Evolutionary conservation across 192 early-diverging fungal species (phyloP), one percentile per base, ranked within the genome.

Genomic region (Gamsiella multidivaricata): DNA sequence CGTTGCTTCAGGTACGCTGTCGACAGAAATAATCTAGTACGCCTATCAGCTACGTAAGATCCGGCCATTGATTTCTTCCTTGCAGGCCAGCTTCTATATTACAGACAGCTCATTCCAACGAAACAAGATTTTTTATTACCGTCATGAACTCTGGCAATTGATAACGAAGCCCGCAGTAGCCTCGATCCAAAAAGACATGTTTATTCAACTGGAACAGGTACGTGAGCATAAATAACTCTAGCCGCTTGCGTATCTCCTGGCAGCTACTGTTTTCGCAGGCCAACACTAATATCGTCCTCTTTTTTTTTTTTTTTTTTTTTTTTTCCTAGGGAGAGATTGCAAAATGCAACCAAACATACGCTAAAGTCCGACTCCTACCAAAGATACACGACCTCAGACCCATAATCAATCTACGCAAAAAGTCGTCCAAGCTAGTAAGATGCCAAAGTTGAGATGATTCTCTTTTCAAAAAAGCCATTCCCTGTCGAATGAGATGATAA

Each of bases 301-400:
- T 11, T 36, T 42, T 43, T 43, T 29, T 15, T 60, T 29, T 29
- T 2, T 46, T 28, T 33, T 14, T 29, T 15, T 9, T 45, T n/a
- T n/a, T n/a, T 23, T 26, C 42, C 31, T 15, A 60, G 61, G 39
- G 47, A 1, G 66, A 54, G 11, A 42, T 64, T 25, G 12, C 34
- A 5, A 28, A 36, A 2, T 82, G 66, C 53, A 41, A 59, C 0
- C 84, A 85, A 47, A 76, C 61, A 2, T 90, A 82, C 67, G 87
- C 91, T n/a, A 85, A 80, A 46, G 69, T 97, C 15, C 88, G 96
- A 0, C 82, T 97, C 39, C 84, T 97, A 25, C 94, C 95, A 41
- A 97, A 97, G 74, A 83, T 81, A 33, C 52, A 62, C 22, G 93
- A 91, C 6, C 78, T 93, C n/a, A 87, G 96, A 12, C 83, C 91